These are phyloP conservation scores for Emergomyces orientalis DNA, from an alignment of 2,329 filamentous ascomycete genomes.

Conservation along the genomic window DNA sequence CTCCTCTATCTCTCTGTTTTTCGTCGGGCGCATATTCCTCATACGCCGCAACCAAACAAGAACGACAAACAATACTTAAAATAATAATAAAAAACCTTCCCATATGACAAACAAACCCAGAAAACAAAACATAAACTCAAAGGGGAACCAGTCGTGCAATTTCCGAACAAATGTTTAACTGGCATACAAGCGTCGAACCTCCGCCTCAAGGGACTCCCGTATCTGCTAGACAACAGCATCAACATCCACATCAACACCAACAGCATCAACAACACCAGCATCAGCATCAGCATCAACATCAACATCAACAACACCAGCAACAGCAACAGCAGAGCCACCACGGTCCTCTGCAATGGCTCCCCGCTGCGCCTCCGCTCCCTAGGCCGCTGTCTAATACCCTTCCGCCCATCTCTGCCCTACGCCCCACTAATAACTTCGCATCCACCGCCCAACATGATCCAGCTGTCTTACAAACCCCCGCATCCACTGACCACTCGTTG, in stretches of 20 bases:
- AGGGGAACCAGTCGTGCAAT: background rate
- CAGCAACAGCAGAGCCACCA: constrained; percentile 15
- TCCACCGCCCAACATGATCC: constrained; percentile 3
- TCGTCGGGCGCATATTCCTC: background rate
- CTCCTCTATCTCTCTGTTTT: too few species aligned
- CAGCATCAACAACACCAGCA: constrained; percentile 10
- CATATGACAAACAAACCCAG: background rate
- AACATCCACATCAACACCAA: constrained; percentile 7
- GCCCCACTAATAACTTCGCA: constrained; percentile 1
- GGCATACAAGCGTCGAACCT: constrained; percentile 10
- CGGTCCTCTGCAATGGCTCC: constrained; percentile 11
- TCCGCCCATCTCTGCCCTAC: constrained; percentile 7
- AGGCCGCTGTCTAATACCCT: constrained; percentile 3
- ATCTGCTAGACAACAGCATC: constrained; percentile 21
- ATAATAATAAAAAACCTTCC: background rate
- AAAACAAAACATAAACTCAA: background rate
- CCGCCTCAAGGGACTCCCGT: constrained; percentile 15
- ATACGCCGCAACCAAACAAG: background rate
- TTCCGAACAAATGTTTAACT: constrained; percentile 12
- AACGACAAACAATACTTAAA: background rate
- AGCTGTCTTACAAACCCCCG: constrained; percentile 3
- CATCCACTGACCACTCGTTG: background rate
- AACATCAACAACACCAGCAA: constrained; percentile 12
- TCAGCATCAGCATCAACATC: constrained; percentile 11
- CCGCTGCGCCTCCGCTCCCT: background rate